Conservation (phyloP, 148 eudicot genomes). For the Spergularia marina region DNA sequence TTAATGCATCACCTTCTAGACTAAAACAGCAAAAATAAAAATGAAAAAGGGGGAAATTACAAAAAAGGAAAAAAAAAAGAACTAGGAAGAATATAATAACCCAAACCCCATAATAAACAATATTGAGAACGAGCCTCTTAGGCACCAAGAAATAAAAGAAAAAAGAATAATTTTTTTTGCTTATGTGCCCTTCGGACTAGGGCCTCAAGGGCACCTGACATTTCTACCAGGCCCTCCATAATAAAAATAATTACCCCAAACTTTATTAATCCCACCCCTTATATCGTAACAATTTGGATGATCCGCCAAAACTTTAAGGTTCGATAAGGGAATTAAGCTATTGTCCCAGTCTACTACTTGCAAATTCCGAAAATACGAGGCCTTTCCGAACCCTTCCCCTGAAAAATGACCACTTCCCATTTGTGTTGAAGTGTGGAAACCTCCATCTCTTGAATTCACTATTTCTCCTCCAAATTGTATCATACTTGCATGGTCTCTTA, state of each 20-base stretch:
- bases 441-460: slow-evolving; percentile 44
- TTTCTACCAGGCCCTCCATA: slow-evolving; percentile 89
- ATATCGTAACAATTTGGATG: slow-evolving; percentile 79
- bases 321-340: slow-evolving; percentile 50
- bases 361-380: slow-evolving; percentile 69
- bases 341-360: slow-evolving; percentile 79
- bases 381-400: slow-evolving; percentile 67
- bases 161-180: neutral
- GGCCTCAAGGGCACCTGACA: slow-evolving; percentile 48
- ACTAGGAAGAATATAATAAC: slow-evolving; percentile 8
- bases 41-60: neutral
- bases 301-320: slow-evolving; percentile 60
- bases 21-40: slow-evolving; percentile 5
- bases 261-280: slow-evolving; percentile 52
- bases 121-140: slow-evolving; percentile 19
- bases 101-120: slow-evolving; percentile 24
- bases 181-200: neutral
- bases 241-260: slow-evolving; percentile 86
- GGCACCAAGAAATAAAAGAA: neutral
- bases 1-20: slow-evolving; percentile 29
- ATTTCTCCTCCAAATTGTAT: slow-evolving; percentile 85
- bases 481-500: slow-evolving; percentile 64
- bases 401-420: slow-evolving; percentile 95
- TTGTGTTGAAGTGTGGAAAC: slow-evolving; percentile 64
- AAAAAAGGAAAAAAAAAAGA: neutral